phyloP scores from a whole-genome alignment of 495 filamentous ascomycete species.

The Ascodesmis nigricans region DNA sequence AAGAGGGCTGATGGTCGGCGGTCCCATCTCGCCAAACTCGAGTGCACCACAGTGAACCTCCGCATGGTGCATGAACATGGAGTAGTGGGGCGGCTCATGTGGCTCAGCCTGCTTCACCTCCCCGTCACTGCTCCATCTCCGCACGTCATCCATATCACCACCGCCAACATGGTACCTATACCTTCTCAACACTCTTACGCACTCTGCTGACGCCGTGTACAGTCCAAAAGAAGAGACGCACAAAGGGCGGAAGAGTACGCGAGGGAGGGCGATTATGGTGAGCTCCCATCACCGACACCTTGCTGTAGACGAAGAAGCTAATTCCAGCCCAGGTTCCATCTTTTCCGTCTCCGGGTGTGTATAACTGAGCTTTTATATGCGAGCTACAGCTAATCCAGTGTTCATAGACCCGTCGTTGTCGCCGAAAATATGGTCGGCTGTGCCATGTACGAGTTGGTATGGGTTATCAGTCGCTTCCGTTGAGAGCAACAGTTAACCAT shows the following conservation, averaged over 20 bases:
- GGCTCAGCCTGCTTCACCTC: no score
- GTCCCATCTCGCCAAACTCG: no score
- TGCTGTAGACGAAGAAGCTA: no score
- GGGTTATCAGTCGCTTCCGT: constrained; percentile 9
- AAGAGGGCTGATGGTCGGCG: no score
- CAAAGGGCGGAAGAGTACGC: constrained; percentile 25
- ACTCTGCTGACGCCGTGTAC: no score
- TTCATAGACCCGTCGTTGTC: constrained; percentile 66
- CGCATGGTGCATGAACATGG: no score
- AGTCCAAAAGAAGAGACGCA: constrained; percentile 22
- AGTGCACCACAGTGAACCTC: no score
- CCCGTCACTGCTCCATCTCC: no score
- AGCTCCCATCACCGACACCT: constrained; percentile 13
- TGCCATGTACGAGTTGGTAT: constrained; percentile 97
- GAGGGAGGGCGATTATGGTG: constrained; percentile 36
- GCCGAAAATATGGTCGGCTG: constrained; percentile 97
- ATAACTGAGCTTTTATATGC: constrained; percentile 2
- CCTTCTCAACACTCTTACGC: no score
- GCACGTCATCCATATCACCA: no score
- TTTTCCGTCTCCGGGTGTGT: constrained; percentile 63
- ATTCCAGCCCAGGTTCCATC: constrained; percentile 40
- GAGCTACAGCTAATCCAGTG: constrained; percentile 1
- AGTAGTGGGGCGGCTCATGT: no score
- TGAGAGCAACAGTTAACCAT: constrained; percentile 10
- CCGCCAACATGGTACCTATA: no score